Base-by-base conservation (phyloP, 306 rosid species). In the Dryas drummondii region DNA sequence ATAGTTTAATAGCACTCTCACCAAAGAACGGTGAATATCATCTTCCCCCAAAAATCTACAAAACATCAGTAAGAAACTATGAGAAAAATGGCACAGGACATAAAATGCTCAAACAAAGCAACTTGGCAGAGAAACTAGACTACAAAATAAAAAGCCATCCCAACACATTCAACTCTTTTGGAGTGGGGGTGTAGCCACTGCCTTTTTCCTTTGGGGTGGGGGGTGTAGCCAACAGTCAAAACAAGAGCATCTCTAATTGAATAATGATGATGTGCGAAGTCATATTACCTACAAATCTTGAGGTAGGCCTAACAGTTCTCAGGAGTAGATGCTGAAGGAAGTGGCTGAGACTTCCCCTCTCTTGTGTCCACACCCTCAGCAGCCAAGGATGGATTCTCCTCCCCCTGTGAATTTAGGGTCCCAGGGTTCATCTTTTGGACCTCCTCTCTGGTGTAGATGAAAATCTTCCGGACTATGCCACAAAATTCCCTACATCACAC, bases 341-440 rank as follows among this genome's bases (percentile, higher is more conserved):
- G 80, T 27, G 53, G 63, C 86, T 77, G 89, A 66, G 79, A 65
- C 77, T 85, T 85, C 8, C 52, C 70, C 74, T 88, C 89, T 71
- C 80, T 90, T 17, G 76, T 85, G 59, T 88, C 92, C 72, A 74
- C 78, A 13, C 78, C 91, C 71, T 84, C 91, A 3, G 79, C 84
- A 48, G 58, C 79, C 58, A 37, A 26, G 1, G 84, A 80, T 4
- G 80, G 86, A 78, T 72, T 84, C 66, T 88, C 97, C 73, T 90
- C 97, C 45, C 83, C 85, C 58, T 79, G 87, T 5, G 88, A 80
- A 71, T 80, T 81, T 60, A 89, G 70, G 52, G 98, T 84, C 44
- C 90, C 88, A 0, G 93, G 97, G 83, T 83, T 89, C 99, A 92
- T 92, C 86, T 87, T 92, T 83, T 94, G 97, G 65, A 94, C 94